phyloP scores from a whole-genome alignment of 805 yeast species.

The Alloascoidea africana region DNA sequence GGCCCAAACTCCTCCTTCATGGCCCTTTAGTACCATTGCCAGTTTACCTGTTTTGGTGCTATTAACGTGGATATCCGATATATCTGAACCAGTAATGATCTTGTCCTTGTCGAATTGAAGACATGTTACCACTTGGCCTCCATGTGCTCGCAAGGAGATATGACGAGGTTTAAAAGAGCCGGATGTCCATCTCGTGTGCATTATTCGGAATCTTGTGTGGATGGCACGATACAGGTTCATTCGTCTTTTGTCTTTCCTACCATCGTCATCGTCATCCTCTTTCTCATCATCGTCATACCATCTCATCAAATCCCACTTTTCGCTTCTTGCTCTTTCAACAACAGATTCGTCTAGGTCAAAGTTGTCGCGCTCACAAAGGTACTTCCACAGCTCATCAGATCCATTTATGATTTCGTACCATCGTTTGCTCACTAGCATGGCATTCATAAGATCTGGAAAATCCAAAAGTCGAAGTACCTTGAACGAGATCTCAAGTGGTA shows the following conservation, averaged over 20 bases:
- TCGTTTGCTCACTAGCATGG: conserved; percentile 45
- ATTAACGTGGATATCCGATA: conserved; percentile 65
- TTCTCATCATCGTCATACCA: conserved; percentile 8
- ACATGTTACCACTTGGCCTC: conserved; percentile 82
- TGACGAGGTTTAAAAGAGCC: conserved; percentile 53
- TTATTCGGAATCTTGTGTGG: conserved; percentile 42
- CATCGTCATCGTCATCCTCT: conserved; percentile 3
- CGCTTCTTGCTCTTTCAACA: conserved; percentile 19
- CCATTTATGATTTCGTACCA: conserved; percentile 60
- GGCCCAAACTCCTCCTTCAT: conserved; percentile 99
- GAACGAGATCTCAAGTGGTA: conserved; percentile 65
- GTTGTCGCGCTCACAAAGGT: conserved; percentile 44
- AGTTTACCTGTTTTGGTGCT: conserved; percentile 60
- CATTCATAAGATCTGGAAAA: conserved; percentile 39
- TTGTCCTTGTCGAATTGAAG: conserved; percentile 83
- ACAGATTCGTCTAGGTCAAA: conserved; percentile 35
- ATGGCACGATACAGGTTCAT: conserved; percentile 33
- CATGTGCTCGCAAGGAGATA: conserved; percentile 54
- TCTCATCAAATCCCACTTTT: conserved; percentile 15
- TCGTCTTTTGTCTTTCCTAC: conserved; percentile 6
- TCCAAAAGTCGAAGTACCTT: conserved; percentile 54
- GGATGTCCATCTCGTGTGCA: conserved; percentile 68
- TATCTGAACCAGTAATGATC: conserved; percentile 89
- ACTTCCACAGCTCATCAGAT: conserved; percentile 55
- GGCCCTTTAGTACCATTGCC: conserved; percentile 56